A percentile compares a stretch with the other conserved stretches of the same genome.
Conservation (phyloP, 805 yeast genomes). For the Candida nitratophila region DNA sequence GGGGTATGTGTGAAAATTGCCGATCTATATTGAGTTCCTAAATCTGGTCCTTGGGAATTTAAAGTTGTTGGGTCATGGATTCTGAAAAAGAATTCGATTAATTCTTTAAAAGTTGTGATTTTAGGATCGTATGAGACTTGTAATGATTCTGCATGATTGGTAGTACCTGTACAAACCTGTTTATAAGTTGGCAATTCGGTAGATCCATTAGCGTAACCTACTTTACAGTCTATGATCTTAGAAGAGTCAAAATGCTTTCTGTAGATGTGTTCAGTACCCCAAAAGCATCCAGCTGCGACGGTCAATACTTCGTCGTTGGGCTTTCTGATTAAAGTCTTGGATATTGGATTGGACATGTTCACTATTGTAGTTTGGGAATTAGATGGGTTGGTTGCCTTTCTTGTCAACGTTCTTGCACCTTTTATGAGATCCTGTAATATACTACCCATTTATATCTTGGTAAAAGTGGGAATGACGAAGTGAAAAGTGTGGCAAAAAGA, state of each 20-base stretch:
- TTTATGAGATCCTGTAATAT: no score
- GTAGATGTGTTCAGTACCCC: constrained; percentile 87
- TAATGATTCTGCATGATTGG: constrained; percentile 75
- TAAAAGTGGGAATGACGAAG: neutral
- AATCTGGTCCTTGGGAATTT: constrained; percentile 81
- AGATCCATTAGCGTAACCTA: constrained; percentile 86
- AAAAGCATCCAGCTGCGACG: constrained; percentile 63
- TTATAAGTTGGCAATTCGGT: constrained; percentile 51
- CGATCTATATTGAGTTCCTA: constrained; percentile 86
- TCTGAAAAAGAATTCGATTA: constrained; percentile 78
- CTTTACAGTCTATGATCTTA: constrained; percentile 69
- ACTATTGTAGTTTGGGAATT: neutral
- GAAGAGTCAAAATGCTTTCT: constrained; percentile 52
- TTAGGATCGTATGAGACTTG: constrained; percentile 80
- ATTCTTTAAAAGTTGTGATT: constrained; percentile 46
- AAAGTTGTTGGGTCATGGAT: constrained; percentile 92
- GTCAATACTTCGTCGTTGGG: constrained; percentile 47
- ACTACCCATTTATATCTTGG: no score
- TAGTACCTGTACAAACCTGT: constrained; percentile 69
- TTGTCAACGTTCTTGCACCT: no score
- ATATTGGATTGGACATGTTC: neutral
- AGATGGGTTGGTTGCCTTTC: no score
- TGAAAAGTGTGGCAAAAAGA: no score
- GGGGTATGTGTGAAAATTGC: constrained; percentile 61
- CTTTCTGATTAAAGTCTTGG: constrained; percentile 17